Percentiles rank a stretch among this genome's conserved stretches.
Conservation (phyloP, 176 grass and related monocot species). For the Aegilops sharonensis region DNA sequence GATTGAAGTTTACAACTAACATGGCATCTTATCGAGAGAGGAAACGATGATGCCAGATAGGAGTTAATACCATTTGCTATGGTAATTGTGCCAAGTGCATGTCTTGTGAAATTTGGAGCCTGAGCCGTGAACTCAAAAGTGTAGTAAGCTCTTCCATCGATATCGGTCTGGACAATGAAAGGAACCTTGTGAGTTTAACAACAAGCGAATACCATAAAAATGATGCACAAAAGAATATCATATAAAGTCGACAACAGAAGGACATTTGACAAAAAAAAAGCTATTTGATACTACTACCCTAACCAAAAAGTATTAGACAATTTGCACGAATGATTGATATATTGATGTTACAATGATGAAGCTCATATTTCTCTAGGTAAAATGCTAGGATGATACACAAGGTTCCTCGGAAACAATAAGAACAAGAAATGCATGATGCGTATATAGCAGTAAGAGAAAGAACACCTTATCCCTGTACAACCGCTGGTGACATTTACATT, state of each 20-base stretch:
- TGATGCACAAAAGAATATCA: background rate
- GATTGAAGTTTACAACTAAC: background rate
- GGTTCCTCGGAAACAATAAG: background rate
- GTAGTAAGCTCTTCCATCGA: conserved; percentile 90
- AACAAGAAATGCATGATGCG: background rate
- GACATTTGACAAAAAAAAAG: background rate
- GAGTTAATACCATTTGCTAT: conserved; percentile 74
- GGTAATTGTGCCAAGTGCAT: conserved; percentile 79
- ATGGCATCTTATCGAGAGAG: background rate
- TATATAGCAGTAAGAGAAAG: background rate
- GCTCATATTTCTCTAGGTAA: background rate
- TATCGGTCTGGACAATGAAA: conserved; percentile 49
- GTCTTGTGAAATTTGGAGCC: conserved; percentile 86
- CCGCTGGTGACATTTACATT: background rate
- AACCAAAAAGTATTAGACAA: background rate
- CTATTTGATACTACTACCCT: background rate
- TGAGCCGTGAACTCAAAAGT: conserved; percentile 90
- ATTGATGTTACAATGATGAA: background rate
- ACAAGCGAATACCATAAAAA: background rate
- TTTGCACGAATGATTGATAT: background rate
- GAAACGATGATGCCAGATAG: background rate
- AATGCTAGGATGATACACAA: background rate
- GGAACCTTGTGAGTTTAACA: conserved; percentile 1
- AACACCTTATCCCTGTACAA: background rate
- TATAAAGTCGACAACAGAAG: background rate